These are phyloP conservation scores for Chaetomium fimeti DNA, from an alignment of 495 filamentous ascomycete genomes.

Conservation along the genomic window DNA sequence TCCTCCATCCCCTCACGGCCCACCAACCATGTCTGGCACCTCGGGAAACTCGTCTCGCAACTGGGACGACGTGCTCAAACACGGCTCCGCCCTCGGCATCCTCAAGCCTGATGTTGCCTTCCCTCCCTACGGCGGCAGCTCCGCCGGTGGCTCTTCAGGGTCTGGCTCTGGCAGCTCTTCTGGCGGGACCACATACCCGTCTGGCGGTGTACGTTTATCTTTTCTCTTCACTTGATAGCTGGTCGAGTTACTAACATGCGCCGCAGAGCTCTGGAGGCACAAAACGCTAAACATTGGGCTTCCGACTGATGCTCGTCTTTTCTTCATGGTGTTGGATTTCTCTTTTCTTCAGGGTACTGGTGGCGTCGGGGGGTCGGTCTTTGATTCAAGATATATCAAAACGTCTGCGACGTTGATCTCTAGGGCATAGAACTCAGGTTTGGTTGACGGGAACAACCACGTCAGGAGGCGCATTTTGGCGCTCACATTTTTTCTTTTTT, in stretches of 20 bases:
- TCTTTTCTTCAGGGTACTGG: neutral
- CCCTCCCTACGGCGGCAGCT: slow-evolving; percentile 13
- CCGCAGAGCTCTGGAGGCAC: slow-evolving; percentile 5
- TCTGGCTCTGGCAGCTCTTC: slow-evolving; percentile 14
- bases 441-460: slow-evolving; percentile 5
- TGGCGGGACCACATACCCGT: neutral
- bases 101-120: slow-evolving; percentile 26
- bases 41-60: slow-evolving; percentile 9
- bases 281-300: neutral
- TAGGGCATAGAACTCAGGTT: neutral
- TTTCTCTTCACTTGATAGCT: neutral
- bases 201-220: slow-evolving; percentile 6
- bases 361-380: neutral
- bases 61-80: slow-evolving; percentile 26
- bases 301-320: neutral
- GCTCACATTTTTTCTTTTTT: neutral
- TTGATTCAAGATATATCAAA: neutral
- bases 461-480: neutral
- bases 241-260: neutral
- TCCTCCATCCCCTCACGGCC: neutral
- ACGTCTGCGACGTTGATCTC: neutral
- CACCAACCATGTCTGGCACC: slow-evolving; percentile 18
- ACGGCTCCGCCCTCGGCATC: slow-evolving; percentile 22
- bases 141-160: slow-evolving; percentile 8
- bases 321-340: neutral